Evolutionary conservation across 352 stramenopile genomes (phyloP), one percentile per base, ranked within the genome.

Genomic region (Pythium dissotocum): DNA sequence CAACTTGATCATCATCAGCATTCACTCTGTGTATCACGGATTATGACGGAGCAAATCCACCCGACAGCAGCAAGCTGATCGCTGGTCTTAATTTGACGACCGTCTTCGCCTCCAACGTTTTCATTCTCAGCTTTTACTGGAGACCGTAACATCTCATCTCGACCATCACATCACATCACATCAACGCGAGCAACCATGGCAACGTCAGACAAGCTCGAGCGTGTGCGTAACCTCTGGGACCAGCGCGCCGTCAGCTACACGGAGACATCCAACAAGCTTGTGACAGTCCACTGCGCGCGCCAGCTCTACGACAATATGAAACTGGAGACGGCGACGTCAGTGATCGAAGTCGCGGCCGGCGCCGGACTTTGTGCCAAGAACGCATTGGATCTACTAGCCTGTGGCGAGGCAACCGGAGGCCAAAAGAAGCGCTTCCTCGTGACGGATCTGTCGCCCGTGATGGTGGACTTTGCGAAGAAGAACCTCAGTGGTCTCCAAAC

Each of bases 271-370:
- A 87, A 87, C 68, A 82, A 79, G 53, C 75, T 63, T 57, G 66
- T 85, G 65, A 84, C 78, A 9, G 61, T 79, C 66, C 80, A 89
- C 54, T 83, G 75, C 52, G 68, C 80, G 30, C 51, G 44, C 6
- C 51, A 85, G 12, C 28, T 87, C 63, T 76, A 89, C 76, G 61
- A 66, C 6, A 72, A 85, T 59, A 76, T 89, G 80, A 58, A 89
- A 56, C 77, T 89, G 1, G 70, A 82, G 18, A 7, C 9, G 1
- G 80, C 78, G 8, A 55, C 64, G 42, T 72, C 63, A 44, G 77
- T 89, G 51, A 70, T 89, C 1, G 78, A 89, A 65, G 71, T 89
- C 30, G 80, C 74, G 14, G 75, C 80, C 0, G 80, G 80, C 32
- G 77, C 62, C 10, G 80, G 80, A 2, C 42, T 89, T 5, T 77